phyloP scores from a whole-genome alignment of 768 basidiomycete species.

The Podaxis rugospora region DNA sequence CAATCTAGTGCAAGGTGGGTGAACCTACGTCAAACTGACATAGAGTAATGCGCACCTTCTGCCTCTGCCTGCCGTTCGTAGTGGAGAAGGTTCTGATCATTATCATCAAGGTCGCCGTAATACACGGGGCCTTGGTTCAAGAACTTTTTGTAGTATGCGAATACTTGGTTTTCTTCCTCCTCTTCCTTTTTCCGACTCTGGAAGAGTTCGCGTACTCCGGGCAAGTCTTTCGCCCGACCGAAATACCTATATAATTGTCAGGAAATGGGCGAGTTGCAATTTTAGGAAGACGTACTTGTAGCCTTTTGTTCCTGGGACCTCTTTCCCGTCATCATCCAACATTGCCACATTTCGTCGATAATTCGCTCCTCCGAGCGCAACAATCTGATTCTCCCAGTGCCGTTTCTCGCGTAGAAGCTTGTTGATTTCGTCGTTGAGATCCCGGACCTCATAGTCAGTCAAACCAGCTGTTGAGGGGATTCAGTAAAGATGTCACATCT shows the following conservation, averaged over 20 bases:
- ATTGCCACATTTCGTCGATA: conserved; percentile 92
- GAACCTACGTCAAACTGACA: background rate
- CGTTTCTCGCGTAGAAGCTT: conserved; percentile 90
- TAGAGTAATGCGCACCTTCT: conserved; percentile 46
- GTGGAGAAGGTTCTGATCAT: conserved; percentile 58
- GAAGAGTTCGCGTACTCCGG: conserved; percentile 95
- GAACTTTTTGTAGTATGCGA: conserved; percentile 82
- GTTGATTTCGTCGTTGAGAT: conserved; percentile 98
- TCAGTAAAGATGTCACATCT: background rate
- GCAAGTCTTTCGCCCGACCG: conserved; percentile 92
- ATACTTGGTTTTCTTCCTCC: conserved; percentile 79
- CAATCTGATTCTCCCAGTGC: conserved; percentile 98
- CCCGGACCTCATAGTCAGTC: conserved; percentile 93
- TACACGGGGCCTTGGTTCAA: conserved; percentile 83
- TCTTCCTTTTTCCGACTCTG: conserved; percentile 81
- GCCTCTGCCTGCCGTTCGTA: conserved; percentile 72
- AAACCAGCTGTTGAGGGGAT: conserved; percentile 60
- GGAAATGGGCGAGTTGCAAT: background rate
- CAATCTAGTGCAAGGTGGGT: conserved; percentile 42
- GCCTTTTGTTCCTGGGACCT: conserved; percentile 94
- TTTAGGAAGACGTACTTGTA: conserved; percentile 69
- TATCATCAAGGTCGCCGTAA: conserved; percentile 89
- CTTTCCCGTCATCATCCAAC: conserved; percentile 92
- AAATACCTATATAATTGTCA: conserved; percentile 65
- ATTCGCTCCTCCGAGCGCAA: conserved; percentile 94